Base-by-base conservation (phyloP, 2,329 filamentous ascomycete species). In the Calonectria naviculata region DNA sequence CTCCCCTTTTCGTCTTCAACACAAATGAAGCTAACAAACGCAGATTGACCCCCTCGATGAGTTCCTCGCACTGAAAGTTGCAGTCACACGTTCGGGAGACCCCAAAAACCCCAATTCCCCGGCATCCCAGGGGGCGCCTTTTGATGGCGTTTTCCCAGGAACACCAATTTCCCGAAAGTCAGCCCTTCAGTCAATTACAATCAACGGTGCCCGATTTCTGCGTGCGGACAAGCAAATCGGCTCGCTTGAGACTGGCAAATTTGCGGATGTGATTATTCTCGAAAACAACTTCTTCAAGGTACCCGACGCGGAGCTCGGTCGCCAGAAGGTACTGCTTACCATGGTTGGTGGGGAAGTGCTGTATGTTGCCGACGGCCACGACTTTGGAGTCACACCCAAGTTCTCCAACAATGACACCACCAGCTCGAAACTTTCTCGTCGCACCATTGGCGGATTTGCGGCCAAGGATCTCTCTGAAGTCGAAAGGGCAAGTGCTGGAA, bases 341-440 rank as follows among this genome's bases (percentile, higher is more conserved):
- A 77, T 77, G 74, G 63, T 75, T 1, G 75, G 75, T 2, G 74
- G 75, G 7, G 74, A 76, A 47, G 49, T 77, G 0, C 41, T 77
- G 1, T 76, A 75, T 15, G 66, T 77, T 0, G 69, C 72, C 4
- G 72, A 77, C 7, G 73, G 58, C 3, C 42, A 68, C 9, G 64
- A 74, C 21, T 73, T 76, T 19, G 70, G 52, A 2, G 71, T 73
- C 0, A 61, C 38, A 2, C 46, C 74, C 5, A 75, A 68, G 42
- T 76, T 75, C 54, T 41, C 71, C 5, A 77, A 75, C 60, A 38
- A 72, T 21, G 42, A 60, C 49, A 46, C 26, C 10, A 12, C 54
- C 10, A 61, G 49, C 41, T 28, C 49, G 17, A 65, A 24, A 15
- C 41, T 65, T 26, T 28, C 67, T n/a, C 60, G 58, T 5, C 46